Percentiles rank a stretch among this genome's conserved stretches.
These are phyloP conservation scores for Cotoneaster glaucophyllus DNA, from an alignment of 306 rosid species.

Conservation along the genomic window DNA sequence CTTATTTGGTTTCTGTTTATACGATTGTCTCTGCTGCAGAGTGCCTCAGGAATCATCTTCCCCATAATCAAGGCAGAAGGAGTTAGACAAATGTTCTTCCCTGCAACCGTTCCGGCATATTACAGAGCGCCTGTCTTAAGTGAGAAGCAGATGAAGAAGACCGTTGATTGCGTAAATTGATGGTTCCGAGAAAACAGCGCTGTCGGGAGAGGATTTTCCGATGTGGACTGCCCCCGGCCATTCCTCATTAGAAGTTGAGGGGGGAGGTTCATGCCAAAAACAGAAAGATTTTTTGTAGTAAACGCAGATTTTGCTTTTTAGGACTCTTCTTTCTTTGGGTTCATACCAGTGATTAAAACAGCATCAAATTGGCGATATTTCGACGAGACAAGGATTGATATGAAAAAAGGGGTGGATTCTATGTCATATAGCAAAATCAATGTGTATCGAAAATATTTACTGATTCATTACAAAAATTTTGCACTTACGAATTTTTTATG, in stretches of 20 bases:
- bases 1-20: neutral
- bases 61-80: constrained; percentile 97
- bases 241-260: neutral
- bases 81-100: constrained; percentile 90
- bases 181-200: neutral
- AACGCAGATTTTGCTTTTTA: neutral
- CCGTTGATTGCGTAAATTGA: neutral
- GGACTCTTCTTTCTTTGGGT: neutral
- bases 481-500: too few species aligned
- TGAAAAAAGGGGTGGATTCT: too few species aligned
- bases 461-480: too few species aligned
- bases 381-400: too few species aligned
- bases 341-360: neutral
- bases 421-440: too few species aligned
- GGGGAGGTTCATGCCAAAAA: neutral
- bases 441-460: too few species aligned
- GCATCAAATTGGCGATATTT: too few species aligned
- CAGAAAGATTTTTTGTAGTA: neutral
- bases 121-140: constrained; percentile 54
- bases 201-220: neutral
- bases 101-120: constrained; percentile 74
- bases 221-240: neutral
- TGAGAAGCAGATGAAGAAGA: constrained; percentile 1
- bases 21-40: constrained; percentile 30
- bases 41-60: constrained; percentile 81